Evolutionary conservation across 2,329 filamentous ascomycete species (phyloP).

Genomic region (Aspergillus ochraceus): DNA sequence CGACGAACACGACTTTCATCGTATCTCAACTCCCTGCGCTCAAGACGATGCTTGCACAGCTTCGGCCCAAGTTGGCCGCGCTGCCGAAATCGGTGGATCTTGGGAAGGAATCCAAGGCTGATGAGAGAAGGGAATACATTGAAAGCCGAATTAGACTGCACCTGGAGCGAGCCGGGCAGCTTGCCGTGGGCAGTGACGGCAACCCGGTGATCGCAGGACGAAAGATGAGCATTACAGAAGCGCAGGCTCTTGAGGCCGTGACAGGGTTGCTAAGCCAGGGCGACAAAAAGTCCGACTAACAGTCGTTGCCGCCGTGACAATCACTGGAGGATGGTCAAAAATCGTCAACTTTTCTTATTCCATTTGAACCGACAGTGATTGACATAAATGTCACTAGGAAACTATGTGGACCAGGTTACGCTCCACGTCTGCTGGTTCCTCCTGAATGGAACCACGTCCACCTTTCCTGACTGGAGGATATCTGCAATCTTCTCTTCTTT

Average conservation of each 20-base stretch:
- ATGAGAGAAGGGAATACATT: constrained; percentile 77
- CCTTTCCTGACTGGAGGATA: constrained; percentile 54
- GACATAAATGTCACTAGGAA: background rate
- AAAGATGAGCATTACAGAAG: constrained; percentile 41
- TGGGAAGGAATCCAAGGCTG: constrained; percentile 57
- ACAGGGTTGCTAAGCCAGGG: constrained; percentile 37
- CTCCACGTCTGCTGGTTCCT: constrained; percentile 56
- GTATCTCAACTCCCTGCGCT: constrained; percentile 81
- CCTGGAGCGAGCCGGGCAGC: constrained; percentile 59
- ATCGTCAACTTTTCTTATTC: constrained; percentile 5
- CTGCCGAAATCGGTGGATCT: constrained; percentile 39
- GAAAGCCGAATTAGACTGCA: constrained; percentile 76
- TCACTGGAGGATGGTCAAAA: background rate
- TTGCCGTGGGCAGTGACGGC: constrained; percentile 34
- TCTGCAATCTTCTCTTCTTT: constrained; percentile 56
- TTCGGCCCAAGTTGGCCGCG: constrained; percentile 64
- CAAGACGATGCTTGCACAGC: constrained; percentile 65
- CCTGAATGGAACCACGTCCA: constrained; percentile 67
- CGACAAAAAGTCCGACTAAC: constrained; percentile 19
- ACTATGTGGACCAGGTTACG: constrained; percentile 32
- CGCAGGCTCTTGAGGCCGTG: constrained; percentile 42
- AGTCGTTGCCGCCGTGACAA: background rate
- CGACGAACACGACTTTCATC: constrained; percentile 64
- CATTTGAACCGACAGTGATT: background rate
- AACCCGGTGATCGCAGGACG: constrained; percentile 38